phyloP scores from a whole-genome alignment of 257 asterid genomes.

The Solanum sparsipilum region DNA sequence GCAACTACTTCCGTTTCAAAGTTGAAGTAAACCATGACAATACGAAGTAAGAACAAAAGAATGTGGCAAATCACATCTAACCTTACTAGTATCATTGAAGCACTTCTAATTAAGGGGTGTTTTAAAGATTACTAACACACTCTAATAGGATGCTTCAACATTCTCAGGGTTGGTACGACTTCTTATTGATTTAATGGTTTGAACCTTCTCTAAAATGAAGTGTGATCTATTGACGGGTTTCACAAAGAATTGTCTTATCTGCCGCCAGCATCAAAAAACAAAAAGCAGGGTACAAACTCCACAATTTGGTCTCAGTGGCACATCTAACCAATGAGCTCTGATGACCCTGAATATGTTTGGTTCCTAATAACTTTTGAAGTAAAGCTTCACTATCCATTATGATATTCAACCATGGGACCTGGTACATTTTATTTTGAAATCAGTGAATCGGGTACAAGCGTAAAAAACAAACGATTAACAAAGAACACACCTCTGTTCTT shows the following conservation, averaged over 20 bases:
- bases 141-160: neutral
- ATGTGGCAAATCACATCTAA: neutral
- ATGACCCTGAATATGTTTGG: neutral
- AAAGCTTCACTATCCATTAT: neutral
- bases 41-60: neutral
- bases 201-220: neutral
- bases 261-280: neutral
- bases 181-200: neutral
- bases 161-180: neutral
- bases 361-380: neutral
- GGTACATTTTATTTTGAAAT: neutral
- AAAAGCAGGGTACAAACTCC: neutral
- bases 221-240: neutral
- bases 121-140: neutral
- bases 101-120: neutral
- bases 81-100: neutral
- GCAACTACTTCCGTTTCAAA: neutral
- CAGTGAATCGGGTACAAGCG: neutral
- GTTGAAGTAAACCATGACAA: neutral
- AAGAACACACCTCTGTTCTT: slow-evolving; percentile 65
- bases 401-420: neutral
- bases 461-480: neutral
- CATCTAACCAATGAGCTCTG: neutral
- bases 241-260: neutral
- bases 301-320: neutral